Percentiles rank a stretch among this genome's conserved stretches.
Evolutionary conservation across 2,329 filamentous ascomycete genomes (phyloP).

Genomic region (Aspergillus sp.): DNA sequence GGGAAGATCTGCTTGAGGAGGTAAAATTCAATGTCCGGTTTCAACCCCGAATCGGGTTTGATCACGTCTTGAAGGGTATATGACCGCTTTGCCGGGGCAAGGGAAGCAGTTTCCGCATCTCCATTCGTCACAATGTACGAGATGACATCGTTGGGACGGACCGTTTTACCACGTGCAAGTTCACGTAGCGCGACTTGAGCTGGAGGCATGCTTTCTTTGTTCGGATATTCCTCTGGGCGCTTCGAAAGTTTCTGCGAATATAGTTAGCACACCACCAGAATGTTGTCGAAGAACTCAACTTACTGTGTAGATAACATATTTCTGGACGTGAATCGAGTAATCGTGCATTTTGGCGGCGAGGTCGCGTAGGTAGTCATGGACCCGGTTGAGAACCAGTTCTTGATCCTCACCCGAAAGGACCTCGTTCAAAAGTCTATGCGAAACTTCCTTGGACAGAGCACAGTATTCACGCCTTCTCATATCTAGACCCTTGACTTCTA

Average conservation of each 20-base stretch:
- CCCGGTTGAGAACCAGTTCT: constrained; percentile 77
- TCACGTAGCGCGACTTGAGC: constrained; percentile 91
- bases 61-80: constrained; percentile 78
- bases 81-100: constrained; percentile 74
- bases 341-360: constrained; percentile 82
- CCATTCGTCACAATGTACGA: constrained; percentile 81
- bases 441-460: constrained; percentile 89
- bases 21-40: constrained; percentile 95
- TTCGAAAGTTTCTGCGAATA: constrained; percentile 72
- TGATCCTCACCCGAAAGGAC: constrained; percentile 90
- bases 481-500: constrained; percentile 96
- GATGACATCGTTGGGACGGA: constrained; percentile 93
- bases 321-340: constrained; percentile 64
- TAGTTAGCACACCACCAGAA: constrained; percentile 10
- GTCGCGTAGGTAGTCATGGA: constrained; percentile 87
- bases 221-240: constrained; percentile 85
- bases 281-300: constrained; percentile 9
- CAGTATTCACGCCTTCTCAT: constrained; percentile 98
- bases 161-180: constrained; percentile 73
- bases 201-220: constrained; percentile 90
- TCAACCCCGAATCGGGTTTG: constrained; percentile 66
- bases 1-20: constrained; percentile 97
- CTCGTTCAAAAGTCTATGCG: constrained; percentile 81
- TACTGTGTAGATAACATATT: constrained; percentile 92
- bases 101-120: constrained; percentile 53